phyloP scores from a whole-genome alignment of 2,329 filamentous ascomycete genomes.

The Stemphylium beticola region DNA sequence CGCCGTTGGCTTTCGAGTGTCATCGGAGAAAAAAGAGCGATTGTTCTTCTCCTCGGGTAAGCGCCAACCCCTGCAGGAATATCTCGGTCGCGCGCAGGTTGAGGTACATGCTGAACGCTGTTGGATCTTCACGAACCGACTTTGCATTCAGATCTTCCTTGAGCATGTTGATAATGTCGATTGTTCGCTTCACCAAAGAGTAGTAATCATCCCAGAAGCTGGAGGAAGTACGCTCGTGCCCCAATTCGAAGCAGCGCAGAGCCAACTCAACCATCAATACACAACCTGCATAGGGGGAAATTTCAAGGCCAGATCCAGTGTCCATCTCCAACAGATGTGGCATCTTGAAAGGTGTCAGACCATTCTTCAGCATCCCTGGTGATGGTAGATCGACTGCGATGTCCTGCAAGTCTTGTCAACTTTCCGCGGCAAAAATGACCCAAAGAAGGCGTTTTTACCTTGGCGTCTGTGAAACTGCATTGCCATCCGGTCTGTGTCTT shows the following conservation, averaged over 20 bases:
- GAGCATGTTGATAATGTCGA: not conserved
- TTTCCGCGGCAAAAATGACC: not conserved
- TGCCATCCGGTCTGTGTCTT: not conserved
- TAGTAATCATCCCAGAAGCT: slow-evolving; percentile 1
- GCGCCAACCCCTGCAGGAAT: not conserved
- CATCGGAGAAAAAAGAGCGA: not conserved
- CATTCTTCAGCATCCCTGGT: not conserved
- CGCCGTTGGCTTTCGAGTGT: not conserved
- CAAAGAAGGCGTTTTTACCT: not conserved
- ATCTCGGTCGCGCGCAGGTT: slow-evolving; percentile 1
- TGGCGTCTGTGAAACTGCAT: not conserved
- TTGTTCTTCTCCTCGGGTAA: not conserved
- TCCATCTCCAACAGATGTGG: not conserved
- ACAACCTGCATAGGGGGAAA: not conserved
- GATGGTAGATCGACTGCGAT: not conserved
- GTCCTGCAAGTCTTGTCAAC: not conserved
- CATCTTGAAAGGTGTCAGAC: not conserved
- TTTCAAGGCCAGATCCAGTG: not conserved
- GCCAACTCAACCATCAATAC: slow-evolving; percentile 1
- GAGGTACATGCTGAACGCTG: slow-evolving; percentile 1
- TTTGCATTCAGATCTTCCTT: not conserved
- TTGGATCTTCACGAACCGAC: slow-evolving; percentile 3
- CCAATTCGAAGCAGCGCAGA: slow-evolving; percentile 1
- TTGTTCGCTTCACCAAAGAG: not conserved
- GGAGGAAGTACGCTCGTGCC: not conserved